Conservation (phyloP, 2,329 filamentous ascomycete genomes). For the Fonsecaea monophora region DNA sequence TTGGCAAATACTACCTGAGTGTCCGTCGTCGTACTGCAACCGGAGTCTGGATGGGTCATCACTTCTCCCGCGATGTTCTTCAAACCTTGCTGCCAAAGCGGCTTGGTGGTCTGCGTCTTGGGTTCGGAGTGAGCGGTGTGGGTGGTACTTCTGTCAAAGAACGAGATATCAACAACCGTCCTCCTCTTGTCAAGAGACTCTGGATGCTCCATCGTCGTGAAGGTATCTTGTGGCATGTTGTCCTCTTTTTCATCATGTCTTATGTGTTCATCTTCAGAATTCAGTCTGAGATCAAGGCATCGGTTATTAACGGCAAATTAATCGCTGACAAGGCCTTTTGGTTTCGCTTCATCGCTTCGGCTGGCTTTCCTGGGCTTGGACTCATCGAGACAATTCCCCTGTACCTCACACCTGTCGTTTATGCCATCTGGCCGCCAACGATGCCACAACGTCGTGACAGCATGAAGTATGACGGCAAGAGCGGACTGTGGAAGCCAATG, state of each 20-base stretch:
- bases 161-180: slow-evolving; percentile 23
- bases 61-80: slow-evolving; percentile 34
- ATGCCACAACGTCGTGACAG: slow-evolving; percentile 32
- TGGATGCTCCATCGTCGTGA: slow-evolving; percentile 28
- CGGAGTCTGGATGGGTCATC: slow-evolving; percentile 33
- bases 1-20: slow-evolving; percentile 10
- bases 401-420: slow-evolving; percentile 31
- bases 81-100: slow-evolving; percentile 24
- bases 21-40: slow-evolving; percentile 30
- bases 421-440: slow-evolving; percentile 34
- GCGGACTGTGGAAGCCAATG: slow-evolving; percentile 22
- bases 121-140: slow-evolving; percentile 33
- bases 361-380: slow-evolving; percentile 31
- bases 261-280: slow-evolving; percentile 15
- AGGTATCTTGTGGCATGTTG: slow-evolving; percentile 27
- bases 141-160: slow-evolving; percentile 27
- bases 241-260: slow-evolving; percentile 21
- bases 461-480: slow-evolving; percentile 25
- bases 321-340: slow-evolving; percentile 24
- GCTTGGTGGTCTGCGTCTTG: slow-evolving; percentile 24
- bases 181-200: slow-evolving; percentile 20
- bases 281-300: slow-evolving; percentile 1
- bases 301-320: slow-evolving; percentile 4
- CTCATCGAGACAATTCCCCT: slow-evolving; percentile 28
- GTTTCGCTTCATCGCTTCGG: slow-evolving; percentile 22